Evolutionary conservation across 2,329 filamentous ascomycete species (phyloP).

Genomic region (Stylonectria norvegica): DNA sequence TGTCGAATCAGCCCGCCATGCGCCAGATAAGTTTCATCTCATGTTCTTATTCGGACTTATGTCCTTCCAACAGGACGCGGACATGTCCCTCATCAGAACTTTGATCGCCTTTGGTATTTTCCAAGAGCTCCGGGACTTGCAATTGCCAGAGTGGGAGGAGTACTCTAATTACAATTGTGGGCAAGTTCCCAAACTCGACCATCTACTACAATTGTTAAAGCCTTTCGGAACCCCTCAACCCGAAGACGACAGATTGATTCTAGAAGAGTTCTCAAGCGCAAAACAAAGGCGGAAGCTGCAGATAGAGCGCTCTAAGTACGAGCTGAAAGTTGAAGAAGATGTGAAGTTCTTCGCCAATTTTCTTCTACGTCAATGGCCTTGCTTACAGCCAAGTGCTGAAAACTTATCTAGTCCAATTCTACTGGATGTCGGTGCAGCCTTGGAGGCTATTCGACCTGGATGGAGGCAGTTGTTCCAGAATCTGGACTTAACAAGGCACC

Average conservation of each 20-base stretch:
- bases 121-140: slow-evolving; percentile 14
- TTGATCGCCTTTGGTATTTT: slow-evolving; percentile 21
- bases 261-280: slow-evolving; percentile 20
- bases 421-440: slow-evolving; percentile 20
- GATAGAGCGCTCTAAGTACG: slow-evolving; percentile 16
- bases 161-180: slow-evolving; percentile 20
- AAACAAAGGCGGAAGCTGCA: slow-evolving; percentile 21
- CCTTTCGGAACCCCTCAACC: slow-evolving; percentile 13
- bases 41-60: slow-evolving; percentile 24
- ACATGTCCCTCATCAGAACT: slow-evolving; percentile 18
- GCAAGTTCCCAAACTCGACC: slow-evolving; percentile 18
- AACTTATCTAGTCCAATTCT: slow-evolving; percentile 14
- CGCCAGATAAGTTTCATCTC: slow-evolving; percentile 13
- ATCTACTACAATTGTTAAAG: slow-evolving; percentile 17
- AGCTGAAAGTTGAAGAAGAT: slow-evolving; percentile 22
- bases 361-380: slow-evolving; percentile 25
- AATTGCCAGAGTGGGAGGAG: slow-evolving; percentile 18
- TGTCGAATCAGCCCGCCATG: slow-evolving; percentile 8
- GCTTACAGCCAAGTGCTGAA: slow-evolving; percentile 17
- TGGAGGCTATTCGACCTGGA: slow-evolving; percentile 23
- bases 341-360: slow-evolving; percentile 20
- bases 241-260: slow-evolving; percentile 3
- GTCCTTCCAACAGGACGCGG: slow-evolving; percentile 19
- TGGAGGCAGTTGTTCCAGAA: slow-evolving; percentile 25
- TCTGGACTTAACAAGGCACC: slow-evolving; percentile 16